These are phyloP conservation scores for Hypomyces perniciosus DNA, from an alignment of 2,329 filamentous ascomycete species.

Conservation along the genomic window DNA sequence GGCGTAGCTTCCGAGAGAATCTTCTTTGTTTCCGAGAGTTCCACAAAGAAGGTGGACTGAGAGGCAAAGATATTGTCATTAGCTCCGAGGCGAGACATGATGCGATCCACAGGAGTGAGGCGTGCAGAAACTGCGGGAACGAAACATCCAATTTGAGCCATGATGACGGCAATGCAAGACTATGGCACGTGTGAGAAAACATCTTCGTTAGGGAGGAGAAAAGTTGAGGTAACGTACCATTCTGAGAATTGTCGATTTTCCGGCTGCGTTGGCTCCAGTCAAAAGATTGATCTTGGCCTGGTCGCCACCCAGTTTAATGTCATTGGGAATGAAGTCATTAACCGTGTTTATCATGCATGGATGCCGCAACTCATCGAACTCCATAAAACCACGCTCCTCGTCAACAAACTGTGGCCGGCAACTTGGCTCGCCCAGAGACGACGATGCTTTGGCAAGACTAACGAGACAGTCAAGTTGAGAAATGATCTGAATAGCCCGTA, in stretches of 20 bases:
- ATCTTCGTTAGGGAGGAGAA: neutral
- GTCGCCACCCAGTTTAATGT: conserved; percentile 78
- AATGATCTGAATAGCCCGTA: conserved; percentile 82
- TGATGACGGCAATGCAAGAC: conserved; percentile 93
- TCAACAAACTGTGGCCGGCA: conserved; percentile 88
- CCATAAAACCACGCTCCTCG: conserved; percentile 75
- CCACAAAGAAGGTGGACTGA: conserved; percentile 97
- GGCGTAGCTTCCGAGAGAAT: conserved; percentile 92
- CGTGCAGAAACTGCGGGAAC: conserved; percentile 77
- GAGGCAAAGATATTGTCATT: conserved; percentile 99
- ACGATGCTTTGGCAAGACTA: conserved; percentile 83
- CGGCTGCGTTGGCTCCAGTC: conserved; percentile 93
- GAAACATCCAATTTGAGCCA: conserved; percentile 94
- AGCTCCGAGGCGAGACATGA: conserved; percentile 96
- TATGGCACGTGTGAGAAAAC: conserved; percentile 31
- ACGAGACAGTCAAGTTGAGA: conserved; percentile 93
- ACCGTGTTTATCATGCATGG: conserved; percentile 89
- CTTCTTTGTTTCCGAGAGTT: conserved; percentile 96
- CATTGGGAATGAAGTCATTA: conserved; percentile 93
- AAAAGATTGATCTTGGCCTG: conserved; percentile 80
- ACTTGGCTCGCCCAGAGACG: conserved; percentile 74
- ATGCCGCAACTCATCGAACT: conserved; percentile 88
- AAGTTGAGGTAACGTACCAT: conserved; percentile 58
- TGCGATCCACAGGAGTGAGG: conserved; percentile 87
- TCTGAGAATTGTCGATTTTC: conserved; percentile 91